Base-by-base conservation (phyloP, 2,329 filamentous ascomycete genomes). In the Rhinocladiella mackenziei region DNA sequence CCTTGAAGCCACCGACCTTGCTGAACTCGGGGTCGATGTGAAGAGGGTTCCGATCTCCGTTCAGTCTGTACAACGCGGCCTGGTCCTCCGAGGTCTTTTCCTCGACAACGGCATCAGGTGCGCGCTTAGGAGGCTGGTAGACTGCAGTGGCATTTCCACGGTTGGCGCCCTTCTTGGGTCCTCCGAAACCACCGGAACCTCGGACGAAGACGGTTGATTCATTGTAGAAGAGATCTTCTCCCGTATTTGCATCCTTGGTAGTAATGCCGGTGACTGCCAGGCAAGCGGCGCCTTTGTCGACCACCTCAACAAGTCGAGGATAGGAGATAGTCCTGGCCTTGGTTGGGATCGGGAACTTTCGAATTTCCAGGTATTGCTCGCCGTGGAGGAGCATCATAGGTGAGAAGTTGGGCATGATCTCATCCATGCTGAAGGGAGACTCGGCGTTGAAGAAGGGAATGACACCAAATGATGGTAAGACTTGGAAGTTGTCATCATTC, bases 341-440 rank as follows among this genome's bases (percentile, higher is more conserved):
- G 3, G 52, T 55, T 94, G 40, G 92, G 84, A 97, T 85, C 29
- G 92, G 92, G 72, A 82, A 94, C 67, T 91, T 88, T 63, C 83
- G 81, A 61, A 98, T 78, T 70, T 98, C 92, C 54, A 98, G 86
- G 71, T 89, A 98, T 69, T 98, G 92, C 75, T 98, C 92, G 63
- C 92, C 92, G 72, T 98, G 92, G 17, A 98, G 84, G 38, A 98
- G 81, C 89, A 96, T 96, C 88, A 95, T 96, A 51, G 89, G 91
- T 26, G 81, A 88, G 75, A 96, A 98, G 76, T 97, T 94, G 65
- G 89, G 89, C 19, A 97, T 84, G 50, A 98, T 78, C 45, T 89
- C 80, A 61, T 81, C 79, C 59, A 92, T 77, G 66, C 75, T 81
- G 73, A 85, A 97, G 19, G 91, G 87, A 50, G 81, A 73, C 56